Conservation (phyloP, 805 yeast species). For the Hyphopichia homilentoma region DNA sequence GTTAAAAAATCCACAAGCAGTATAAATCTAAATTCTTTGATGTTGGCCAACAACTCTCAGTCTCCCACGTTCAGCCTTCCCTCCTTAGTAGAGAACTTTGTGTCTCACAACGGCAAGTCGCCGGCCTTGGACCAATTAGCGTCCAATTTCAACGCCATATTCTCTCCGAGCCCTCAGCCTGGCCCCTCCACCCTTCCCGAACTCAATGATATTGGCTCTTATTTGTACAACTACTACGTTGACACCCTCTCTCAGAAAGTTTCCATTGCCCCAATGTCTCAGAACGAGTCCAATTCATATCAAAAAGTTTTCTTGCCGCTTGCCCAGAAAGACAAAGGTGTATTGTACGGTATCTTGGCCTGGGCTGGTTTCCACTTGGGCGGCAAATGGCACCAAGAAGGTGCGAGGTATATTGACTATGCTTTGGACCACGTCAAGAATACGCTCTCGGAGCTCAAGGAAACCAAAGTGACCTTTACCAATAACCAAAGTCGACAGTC, state of each 20-base stretch:
- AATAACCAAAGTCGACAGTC: constrained; percentile 23
- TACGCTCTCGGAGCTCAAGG: constrained; percentile 12
- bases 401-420: constrained; percentile 42
- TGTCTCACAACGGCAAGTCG: not conserved
- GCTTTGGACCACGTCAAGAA: constrained; percentile 42
- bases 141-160: constrained; percentile 15
- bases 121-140: constrained; percentile 2
- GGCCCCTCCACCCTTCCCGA: constrained; percentile 19
- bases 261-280: constrained; percentile 44
- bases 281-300: constrained; percentile 45
- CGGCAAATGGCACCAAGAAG: constrained; percentile 44
- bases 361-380: constrained; percentile 56
- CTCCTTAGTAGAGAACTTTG: constrained; percentile 1
- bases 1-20: not conserved
- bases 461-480: constrained; percentile 4
- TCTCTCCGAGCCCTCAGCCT: constrained; percentile 25
- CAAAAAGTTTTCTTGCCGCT: constrained; percentile 52
- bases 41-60: no score
- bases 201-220: constrained; percentile 30
- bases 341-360: constrained; percentile 48
- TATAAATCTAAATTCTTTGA: no score
- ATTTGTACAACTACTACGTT: constrained; percentile 47
- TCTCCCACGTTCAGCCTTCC: constrained; percentile 1
- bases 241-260: constrained; percentile 40
- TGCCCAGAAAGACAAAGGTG: constrained; percentile 50